Evolutionary conservation across 305 asterid genomes (phyloP).

Genomic region (Fraxinus greggii): DNA sequence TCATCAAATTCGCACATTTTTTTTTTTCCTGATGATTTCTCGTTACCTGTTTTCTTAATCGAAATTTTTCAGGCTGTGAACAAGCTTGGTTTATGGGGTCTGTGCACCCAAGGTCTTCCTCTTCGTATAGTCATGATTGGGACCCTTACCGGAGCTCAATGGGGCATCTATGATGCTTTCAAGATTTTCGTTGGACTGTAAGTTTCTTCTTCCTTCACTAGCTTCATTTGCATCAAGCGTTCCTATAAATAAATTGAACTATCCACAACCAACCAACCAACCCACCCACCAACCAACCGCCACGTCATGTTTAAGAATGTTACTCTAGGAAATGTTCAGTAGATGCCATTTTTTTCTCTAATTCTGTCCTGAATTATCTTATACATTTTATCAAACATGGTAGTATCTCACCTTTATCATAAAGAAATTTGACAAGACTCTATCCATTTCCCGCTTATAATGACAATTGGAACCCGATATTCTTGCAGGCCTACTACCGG

Average conservation of each 20-base stretch:
- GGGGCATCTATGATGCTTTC: slow-evolving; percentile 89
- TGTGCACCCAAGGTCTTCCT: slow-evolving; percentile 91
- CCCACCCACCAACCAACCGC: neutral
- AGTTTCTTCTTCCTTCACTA: slow-evolving; percentile 29
- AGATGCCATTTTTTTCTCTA: neutral
- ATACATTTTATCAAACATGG: neutral
- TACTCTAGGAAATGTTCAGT: neutral
- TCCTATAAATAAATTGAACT: neutral
- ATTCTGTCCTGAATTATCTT: neutral
- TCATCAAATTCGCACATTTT: neutral
- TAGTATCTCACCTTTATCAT: neutral
- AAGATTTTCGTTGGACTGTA: slow-evolving; percentile 86
- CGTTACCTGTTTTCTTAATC: slow-evolving; percentile 2
- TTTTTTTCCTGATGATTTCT: neutral
- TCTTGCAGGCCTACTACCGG: slow-evolving; percentile 83
- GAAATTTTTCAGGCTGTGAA: slow-evolving; percentile 56
- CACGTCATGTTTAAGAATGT: neutral
- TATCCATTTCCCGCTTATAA: neutral
- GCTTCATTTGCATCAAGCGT: neutral
- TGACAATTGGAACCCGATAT: neutral
- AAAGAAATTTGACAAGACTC: neutral
- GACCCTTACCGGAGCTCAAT: slow-evolving; percentile 80
- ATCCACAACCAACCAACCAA: neutral
- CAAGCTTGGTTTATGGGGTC: slow-evolving; percentile 73
- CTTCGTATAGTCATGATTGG: slow-evolving; percentile 88